A percentile compares a stretch with the other conserved stretches of the same genome.
Evolutionary conservation across 2,329 filamentous ascomycete genomes (phyloP).

Genomic region (Westerdykella ornata): DNA sequence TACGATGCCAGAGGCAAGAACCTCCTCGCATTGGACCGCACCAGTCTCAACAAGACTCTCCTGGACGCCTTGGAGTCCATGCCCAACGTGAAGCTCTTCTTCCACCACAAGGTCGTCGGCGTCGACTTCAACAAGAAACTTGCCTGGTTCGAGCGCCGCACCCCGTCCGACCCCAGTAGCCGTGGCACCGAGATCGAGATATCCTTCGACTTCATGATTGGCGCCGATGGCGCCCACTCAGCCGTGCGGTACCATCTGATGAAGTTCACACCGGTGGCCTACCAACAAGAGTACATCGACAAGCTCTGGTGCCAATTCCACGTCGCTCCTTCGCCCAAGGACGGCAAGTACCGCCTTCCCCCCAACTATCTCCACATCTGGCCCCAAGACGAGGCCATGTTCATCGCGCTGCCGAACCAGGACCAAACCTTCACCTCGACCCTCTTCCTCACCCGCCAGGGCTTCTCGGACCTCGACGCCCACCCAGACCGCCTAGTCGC

Average conservation of each 20-base stretch:
- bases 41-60: conserved; percentile 71
- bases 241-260: conserved; percentile 87
- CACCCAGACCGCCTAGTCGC: conserved; percentile 51
- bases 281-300: conserved; percentile 91
- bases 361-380: conserved; percentile 96
- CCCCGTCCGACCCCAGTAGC: conserved; percentile 16
- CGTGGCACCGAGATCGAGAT: conserved; percentile 63
- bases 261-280: conserved; percentile 88
- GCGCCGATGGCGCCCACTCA: conserved; percentile 92
- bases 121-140: conserved; percentile 73
- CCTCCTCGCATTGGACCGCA: conserved; percentile 81
- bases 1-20: conserved; percentile 87
- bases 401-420: conserved; percentile 86
- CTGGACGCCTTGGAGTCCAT: conserved; percentile 76
- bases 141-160: conserved; percentile 74
- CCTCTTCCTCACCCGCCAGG: conserved; percentile 70
- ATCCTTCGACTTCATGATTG: conserved; percentile 86
- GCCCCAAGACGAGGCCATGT: conserved; percentile 93
- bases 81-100: conserved; percentile 85
- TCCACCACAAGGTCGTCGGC: conserved; percentile 87
- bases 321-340: conserved; percentile 51
- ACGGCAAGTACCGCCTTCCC: conserved; percentile 66
- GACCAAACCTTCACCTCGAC: conserved; percentile 95
- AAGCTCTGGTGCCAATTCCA: conserved; percentile 96
- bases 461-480: conserved; percentile 62